These are phyloP conservation scores for Arxiozyma heterogenica DNA, from an alignment of 1,139 yeast genomes.

Conservation along the genomic window DNA sequence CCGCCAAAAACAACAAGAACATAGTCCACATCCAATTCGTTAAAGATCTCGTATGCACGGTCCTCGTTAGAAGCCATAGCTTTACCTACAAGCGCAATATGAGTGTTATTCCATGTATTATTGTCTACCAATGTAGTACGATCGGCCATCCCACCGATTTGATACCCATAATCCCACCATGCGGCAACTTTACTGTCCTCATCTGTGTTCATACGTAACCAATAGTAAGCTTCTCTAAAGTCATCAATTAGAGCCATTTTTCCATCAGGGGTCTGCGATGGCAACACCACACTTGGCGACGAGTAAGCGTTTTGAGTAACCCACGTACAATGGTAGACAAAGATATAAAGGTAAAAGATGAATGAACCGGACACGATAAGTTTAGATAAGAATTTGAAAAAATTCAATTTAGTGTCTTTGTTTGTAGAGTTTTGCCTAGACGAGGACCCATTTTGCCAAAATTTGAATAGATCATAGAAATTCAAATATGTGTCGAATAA, in stretches of 20 bases:
- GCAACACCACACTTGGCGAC: slow-evolving; percentile 93
- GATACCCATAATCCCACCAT: slow-evolving; percentile 99
- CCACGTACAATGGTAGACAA: slow-evolving; percentile 95
- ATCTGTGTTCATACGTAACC: slow-evolving; percentile 96
- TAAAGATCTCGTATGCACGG: slow-evolving; percentile 76
- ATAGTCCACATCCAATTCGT: slow-evolving; percentile 91
- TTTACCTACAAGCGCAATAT: slow-evolving; percentile 98
- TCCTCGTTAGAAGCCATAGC: slow-evolving; percentile 93
- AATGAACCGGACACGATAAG: slow-evolving; percentile 61
- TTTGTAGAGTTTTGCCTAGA: slow-evolving; percentile 3
- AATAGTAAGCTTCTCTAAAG: slow-evolving; percentile 96
- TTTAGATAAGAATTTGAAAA: slow-evolving; percentile 1
- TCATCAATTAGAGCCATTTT: slow-evolving; percentile 82
- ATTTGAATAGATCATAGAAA: slow-evolving; percentile 37
- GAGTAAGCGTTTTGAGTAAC: slow-evolving; percentile 93
- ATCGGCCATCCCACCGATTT: slow-evolving; percentile 99
- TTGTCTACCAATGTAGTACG: slow-evolving; percentile 96
- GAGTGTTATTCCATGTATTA: slow-evolving; percentile 99
- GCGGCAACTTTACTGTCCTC: slow-evolving; percentile 96
- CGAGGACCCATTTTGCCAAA: slow-evolving; percentile 3
- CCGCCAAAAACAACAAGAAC: slow-evolving; percentile 93
- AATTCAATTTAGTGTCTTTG: neutral
- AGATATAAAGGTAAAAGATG: slow-evolving; percentile 63
- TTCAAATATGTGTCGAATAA: slow-evolving; percentile 77
- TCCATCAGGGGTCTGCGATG: slow-evolving; percentile 77